Base-by-base conservation (phyloP, 768 basidiomycete genomes). In the Gloeophyllum trabeum region DNA sequence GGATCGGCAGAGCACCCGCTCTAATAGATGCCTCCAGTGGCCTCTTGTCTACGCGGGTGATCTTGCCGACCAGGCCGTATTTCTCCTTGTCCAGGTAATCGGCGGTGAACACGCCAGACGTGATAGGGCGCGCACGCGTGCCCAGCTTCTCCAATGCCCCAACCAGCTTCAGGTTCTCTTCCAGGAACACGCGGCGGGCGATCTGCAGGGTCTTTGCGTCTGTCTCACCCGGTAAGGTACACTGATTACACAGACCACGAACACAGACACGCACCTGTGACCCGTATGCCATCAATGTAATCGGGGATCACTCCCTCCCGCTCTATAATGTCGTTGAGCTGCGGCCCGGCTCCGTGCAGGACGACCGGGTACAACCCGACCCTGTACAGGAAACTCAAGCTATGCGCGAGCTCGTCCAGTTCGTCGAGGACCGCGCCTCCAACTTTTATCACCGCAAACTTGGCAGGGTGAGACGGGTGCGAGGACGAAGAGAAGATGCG, bases 281-380 rank as follows among this genome's bases (percentile, higher is more conserved):
- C 90, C 35, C 96, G 79, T 52, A 99, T 98, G 25, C 96, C 94
- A 55, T 97, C 93, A 48, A 87, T 91, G 63, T 97, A 98, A 62
- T 97, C 92, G 1, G 96, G 93, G 19, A 92, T 75, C 40, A 98
- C 79, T 24, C 96, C 96, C 56, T 90, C 93, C 19, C 75, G 64
- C 54, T 97, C 91, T 47, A 99, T 81, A 51, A 96, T 89, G 46
- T 81, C 80, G 65, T 99, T 99, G 49, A 94, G 64, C 57, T 96
- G 93, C 18, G 92, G 94, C 21, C 94, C 94, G 46, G 82, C 94
- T 39, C 96, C 96, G 65, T 99, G 96, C 4, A 99, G 74, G 39
- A 99, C 79, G 46, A 99, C 85, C 0, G 96, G 96, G 65, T 94
- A 99, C n/a, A 99, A 75, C 3, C 96, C 96, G 39, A 99, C 84